Conservation (phyloP, 129 eudicot species). For the Pseudognaphalium luteoalbum region DNA sequence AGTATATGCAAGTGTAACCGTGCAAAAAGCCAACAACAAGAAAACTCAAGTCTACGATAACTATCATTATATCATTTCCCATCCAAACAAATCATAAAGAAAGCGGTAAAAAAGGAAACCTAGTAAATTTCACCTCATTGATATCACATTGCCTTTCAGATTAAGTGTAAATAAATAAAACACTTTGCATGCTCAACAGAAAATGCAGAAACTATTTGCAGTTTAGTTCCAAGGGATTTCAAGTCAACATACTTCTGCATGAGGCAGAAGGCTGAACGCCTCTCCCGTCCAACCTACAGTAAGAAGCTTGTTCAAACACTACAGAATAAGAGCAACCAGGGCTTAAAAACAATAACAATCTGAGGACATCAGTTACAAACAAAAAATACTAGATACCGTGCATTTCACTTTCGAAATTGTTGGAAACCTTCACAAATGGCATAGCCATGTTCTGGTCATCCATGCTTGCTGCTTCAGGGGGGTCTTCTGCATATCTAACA, state of each 20-base stretch:
- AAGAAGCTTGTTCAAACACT: slow-evolving; percentile 16
- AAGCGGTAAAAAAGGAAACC: slow-evolving; percentile 5
- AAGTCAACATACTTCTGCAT: slow-evolving; percentile 82
- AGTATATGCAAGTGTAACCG: too few species aligned
- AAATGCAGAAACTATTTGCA: slow-evolving; percentile 53
- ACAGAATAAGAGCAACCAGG: neutral
- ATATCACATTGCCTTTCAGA: slow-evolving; percentile 68
- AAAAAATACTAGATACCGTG: slow-evolving; percentile 48
- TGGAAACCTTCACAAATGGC: slow-evolving; percentile 47
- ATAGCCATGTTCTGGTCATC: slow-evolving; percentile 28
- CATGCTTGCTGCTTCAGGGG: slow-evolving; percentile 33
- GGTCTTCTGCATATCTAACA: slow-evolving; percentile 72
- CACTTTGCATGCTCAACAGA: slow-evolving; percentile 80
- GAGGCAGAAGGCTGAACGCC: slow-evolving; percentile 74
- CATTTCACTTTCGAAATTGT: slow-evolving; percentile 89
- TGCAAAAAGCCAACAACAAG: too few species aligned
- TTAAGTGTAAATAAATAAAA: slow-evolving; percentile 55
- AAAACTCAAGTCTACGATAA: too few species aligned
- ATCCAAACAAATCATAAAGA: neutral
- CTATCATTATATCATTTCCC: too few species aligned
- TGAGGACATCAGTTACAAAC: neutral
- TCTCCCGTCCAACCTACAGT: slow-evolving; percentile 87
- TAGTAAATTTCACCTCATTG: slow-evolving; percentile 48
- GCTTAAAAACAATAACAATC: neutral
- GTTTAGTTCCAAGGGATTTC: slow-evolving; percentile 26